Evolutionary conservation across 306 rosid genomes (phyloP), one percentile per base, ranked within the genome.

Genomic region (Lathyrus tuberosus): DNA sequence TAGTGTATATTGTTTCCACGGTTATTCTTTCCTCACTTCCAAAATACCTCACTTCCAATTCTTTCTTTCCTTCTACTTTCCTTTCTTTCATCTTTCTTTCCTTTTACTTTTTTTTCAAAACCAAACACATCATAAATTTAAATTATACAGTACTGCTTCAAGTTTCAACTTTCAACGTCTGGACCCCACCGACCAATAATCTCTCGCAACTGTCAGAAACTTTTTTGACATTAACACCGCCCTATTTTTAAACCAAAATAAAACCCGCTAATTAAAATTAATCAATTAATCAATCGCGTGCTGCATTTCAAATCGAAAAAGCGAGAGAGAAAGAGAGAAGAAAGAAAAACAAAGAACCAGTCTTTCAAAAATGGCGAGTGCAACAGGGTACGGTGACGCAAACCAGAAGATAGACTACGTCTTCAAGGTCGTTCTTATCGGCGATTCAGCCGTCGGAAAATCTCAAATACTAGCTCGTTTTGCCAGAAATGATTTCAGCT

Each of bases 361-460:
- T n/a, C 40, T 38, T 20, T 47, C 56, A 61, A 60, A 60, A 71
- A 92, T 89, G 96, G 91, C 89, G 72, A 84, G 83, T 13, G 73
- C 64, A 17, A 74, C 84, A 42, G 91, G 90, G 0, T 91, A 86
- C 58, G 97, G 96, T 33, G 97, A 91, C 33, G 72, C 87, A 16
- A 87, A 75, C 72, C 97, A 92, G 89, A 92, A 92, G 89, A 84
- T 92, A 49, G 98, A 92, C 72, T 92, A 92, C 59, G 98, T 92
- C 28, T 92, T 92, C 87, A 92, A 92, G 86, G 87, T 92, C 47
- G 98, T 89, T 46, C 76, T 92, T 65, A 92, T 92, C 9, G 98
- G 98, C 0, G 98, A 92, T 75, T 92, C 98, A 3, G 98, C 98
- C 18, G 98, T 92, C 2, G 98, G 98, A 6, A 92, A 92, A 62